A percentile compares a stretch with the other conserved stretches of the same genome.
Conservation (phyloP, 805 yeast genomes). For the Wickerhamiella allomyrinae region DNA sequence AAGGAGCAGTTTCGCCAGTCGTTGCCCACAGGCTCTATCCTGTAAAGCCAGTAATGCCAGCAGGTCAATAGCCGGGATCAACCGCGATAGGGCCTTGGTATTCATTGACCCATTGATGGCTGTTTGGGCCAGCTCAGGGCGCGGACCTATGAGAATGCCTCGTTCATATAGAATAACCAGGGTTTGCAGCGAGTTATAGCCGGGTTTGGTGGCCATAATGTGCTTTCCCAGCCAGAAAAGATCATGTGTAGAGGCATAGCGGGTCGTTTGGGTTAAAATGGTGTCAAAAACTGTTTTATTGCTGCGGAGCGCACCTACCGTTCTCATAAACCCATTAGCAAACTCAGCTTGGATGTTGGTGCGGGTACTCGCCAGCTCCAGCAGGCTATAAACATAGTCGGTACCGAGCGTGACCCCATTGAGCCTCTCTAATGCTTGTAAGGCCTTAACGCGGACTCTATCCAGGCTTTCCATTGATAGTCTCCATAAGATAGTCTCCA, state of each 20-base stretch:
- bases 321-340: background rate
- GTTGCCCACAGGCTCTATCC: slow-evolving; percentile 10
- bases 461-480: slow-evolving; percentile 53
- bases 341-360: background rate
- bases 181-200: slow-evolving; percentile 3
- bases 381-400: background rate
- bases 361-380: background rate
- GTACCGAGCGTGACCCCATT: background rate
- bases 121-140: slow-evolving; percentile 28
- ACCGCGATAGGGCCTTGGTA: slow-evolving; percentile 28
- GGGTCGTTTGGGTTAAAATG: background rate
- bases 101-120: slow-evolving; percentile 44
- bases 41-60: slow-evolving; percentile 29
- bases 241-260: background rate
- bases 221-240: background rate
- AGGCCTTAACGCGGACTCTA: slow-evolving; percentile 33
- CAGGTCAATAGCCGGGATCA: slow-evolving; percentile 30
- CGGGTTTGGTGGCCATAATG: background rate
- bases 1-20: slow-evolving; percentile 22
- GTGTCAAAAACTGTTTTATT: background rate
- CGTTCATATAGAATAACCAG: slow-evolving; percentile 6
- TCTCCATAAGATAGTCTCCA: slow-evolving; percentile 30
- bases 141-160: slow-evolving; percentile 19
- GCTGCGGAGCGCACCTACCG: background rate
- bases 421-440: background rate